Base-by-base conservation (phyloP, 2,329 filamentous ascomycete genomes). In the Penicillium janthinellum region DNA sequence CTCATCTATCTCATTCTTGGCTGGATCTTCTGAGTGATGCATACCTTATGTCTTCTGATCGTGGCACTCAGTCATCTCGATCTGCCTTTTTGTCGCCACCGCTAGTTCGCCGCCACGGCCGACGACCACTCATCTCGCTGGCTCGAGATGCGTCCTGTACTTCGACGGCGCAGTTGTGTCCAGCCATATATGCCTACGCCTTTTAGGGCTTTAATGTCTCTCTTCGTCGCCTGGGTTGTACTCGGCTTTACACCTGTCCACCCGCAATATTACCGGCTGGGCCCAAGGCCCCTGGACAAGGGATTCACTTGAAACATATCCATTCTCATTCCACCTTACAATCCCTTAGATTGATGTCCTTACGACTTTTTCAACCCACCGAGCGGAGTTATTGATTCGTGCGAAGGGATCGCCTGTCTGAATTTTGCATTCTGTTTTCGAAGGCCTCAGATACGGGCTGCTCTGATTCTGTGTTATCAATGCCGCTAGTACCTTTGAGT, bases 1-100 rank as follows among this genome's bases (percentile, higher is more conserved):
- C 76, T 92, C 58, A 72, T 96, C 41, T 98, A 91, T 77, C 92
- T 92, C 72, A 78, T 89, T 12, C 79, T 84, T 67, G 85, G 85
- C 66, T 82, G 88, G 75, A 79, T 91, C 56, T 85, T 90, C 44
- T 79, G 62, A 65, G 37, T 20, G 52, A 22, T 7, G 44, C 48
- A 35, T 31, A 8, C 3, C 17, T 15, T 8, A 12, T 39, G 10
- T 15, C 5, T 25, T 3, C 20, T 28, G 10, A 20, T 54, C 15
- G 28, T 31, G 31, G 31, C 31, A 35, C 39, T 42, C 14, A 2
- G 17, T 28, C 2, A 10, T n/a, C 11, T 42, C 35, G 54, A 14
- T 49, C 28, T 31, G 4, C 45, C 20, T 35, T 53, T 37, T 35
- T 35, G 28, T 52, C 51, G 17, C 12, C 45, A 17, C n/a, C 45